These are phyloP conservation scores for Penicillium sp. DNA, from an alignment of 2,329 filamentous ascomycete genomes.

Conservation along the genomic window DNA sequence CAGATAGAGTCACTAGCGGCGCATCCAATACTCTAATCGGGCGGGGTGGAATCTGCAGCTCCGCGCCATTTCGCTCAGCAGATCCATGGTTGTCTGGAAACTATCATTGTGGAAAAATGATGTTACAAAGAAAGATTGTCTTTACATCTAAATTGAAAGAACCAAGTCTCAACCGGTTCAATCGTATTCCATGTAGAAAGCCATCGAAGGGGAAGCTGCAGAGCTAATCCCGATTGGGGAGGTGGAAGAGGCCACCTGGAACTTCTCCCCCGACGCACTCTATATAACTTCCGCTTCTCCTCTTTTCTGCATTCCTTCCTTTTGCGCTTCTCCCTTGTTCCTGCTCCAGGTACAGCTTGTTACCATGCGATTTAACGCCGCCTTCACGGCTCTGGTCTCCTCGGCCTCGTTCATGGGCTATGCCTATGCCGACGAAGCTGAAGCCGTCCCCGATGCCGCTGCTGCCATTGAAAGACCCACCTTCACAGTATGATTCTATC, in stretches of 20 bases:
- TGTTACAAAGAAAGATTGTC: too few species aligned
- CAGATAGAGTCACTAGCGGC: too few species aligned
- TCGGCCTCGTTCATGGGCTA: slow-evolving; percentile 62
- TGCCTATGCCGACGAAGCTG: slow-evolving; percentile 63
- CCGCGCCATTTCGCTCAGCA: slow-evolving; percentile 5
- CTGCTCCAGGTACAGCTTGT: slow-evolving; percentile 21
- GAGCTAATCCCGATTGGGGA: slow-evolving; percentile 23
- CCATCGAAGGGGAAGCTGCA: slow-evolving; percentile 9
- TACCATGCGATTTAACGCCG: slow-evolving; percentile 79
- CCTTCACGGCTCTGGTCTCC: slow-evolving; percentile 63
- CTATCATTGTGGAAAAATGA: too few species aligned
- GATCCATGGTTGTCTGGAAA: too few species aligned
- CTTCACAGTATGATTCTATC: slow-evolving; percentile 68
- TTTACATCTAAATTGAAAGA: too few species aligned
- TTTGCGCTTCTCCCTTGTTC: slow-evolving; percentile 11
- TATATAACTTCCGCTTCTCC: slow-evolving; percentile 29
- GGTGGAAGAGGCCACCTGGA: slow-evolving; percentile 43
- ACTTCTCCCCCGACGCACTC: slow-evolving; percentile 24
- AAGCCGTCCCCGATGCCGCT: slow-evolving; percentile 51
- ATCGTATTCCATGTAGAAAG: neutral
- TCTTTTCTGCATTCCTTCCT: slow-evolving; percentile 15
- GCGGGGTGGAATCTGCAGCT: slow-evolving; percentile 14
- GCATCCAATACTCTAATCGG: slow-evolving; percentile 9
- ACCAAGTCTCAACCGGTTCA: too few species aligned
- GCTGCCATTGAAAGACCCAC: slow-evolving; percentile 64